Conservation (phyloP, 2,329 filamentous ascomycete genomes). For the Fusarium sp. region DNA sequence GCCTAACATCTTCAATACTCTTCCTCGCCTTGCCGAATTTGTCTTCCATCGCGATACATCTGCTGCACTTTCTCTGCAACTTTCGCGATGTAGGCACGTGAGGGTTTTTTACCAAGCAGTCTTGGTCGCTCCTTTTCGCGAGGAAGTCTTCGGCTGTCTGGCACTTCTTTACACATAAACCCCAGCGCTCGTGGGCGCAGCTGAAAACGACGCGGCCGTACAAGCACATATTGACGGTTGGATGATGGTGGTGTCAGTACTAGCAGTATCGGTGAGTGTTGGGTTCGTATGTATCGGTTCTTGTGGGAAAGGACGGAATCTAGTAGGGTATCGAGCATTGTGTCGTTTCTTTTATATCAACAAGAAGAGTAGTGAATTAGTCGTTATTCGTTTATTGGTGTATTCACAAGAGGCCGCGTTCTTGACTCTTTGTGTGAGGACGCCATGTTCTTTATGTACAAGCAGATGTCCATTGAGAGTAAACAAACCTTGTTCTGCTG, state of each 20-base stretch:
- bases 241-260: not conserved
- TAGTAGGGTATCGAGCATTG: not conserved
- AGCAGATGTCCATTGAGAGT: not conserved
- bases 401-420: conserved; percentile 1
- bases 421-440: not conserved
- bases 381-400: not conserved
- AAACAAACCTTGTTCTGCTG: not conserved
- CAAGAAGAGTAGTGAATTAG: not conserved
- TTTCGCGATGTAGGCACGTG: conserved; percentile 43
- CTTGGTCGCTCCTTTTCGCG: conserved; percentile 4
- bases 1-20: conserved; percentile 23
- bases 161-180: conserved; percentile 44
- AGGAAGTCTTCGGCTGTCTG: conserved; percentile 28
- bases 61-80: conserved; percentile 41
- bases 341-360: conserved; percentile 19
- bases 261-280: not conserved
- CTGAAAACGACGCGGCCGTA: conserved; percentile 45
- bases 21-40: conserved; percentile 31
- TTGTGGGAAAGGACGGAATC: not conserved
- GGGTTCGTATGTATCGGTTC: not conserved
- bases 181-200: conserved; percentile 48
- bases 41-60: conserved; percentile 39
- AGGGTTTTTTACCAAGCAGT: conserved; percentile 38
- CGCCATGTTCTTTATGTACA: conserved; percentile 18
- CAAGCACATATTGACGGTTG: conserved; percentile 45